Evolutionary conservation across 2,329 filamentous ascomycete genomes (phyloP).

Genomic region (Alternaria viburni): DNA sequence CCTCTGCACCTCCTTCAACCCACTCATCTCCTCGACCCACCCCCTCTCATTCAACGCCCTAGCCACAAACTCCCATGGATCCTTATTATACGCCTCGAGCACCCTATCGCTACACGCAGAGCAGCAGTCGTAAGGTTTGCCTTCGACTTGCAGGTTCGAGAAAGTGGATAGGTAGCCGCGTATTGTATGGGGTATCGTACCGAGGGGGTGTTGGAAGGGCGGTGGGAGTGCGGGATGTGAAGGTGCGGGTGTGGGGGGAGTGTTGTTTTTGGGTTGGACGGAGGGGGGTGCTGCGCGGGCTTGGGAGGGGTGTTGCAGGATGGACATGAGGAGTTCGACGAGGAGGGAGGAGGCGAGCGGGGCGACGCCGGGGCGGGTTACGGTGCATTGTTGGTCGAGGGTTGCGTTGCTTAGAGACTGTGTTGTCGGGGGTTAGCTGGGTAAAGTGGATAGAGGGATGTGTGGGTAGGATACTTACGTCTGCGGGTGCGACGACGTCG

Average conservation of each 20-base stretch:
- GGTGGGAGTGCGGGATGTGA: slow-evolving; percentile 39
- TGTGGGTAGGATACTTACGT: slow-evolving; percentile 61
- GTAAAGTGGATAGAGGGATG: too few species aligned
- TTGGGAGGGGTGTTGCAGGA: slow-evolving; percentile 71
- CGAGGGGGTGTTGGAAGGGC: slow-evolving; percentile 65
- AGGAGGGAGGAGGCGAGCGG: slow-evolving; percentile 89
- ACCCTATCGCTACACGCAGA: slow-evolving; percentile 79
- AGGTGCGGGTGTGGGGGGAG: slow-evolving; percentile 8
- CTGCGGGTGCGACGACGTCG: slow-evolving; percentile 91
- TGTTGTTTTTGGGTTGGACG: slow-evolving; percentile 7
- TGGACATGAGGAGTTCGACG: slow-evolving; percentile 85
- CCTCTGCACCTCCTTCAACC: slow-evolving; percentile 64
- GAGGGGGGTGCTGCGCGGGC: slow-evolving; percentile 33
- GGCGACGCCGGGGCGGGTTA: slow-evolving; percentile 90
- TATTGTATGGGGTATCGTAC: slow-evolving; percentile 79
- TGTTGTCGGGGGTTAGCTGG: background rate
- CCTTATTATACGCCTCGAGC: slow-evolving; percentile 68
- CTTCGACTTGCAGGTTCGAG: slow-evolving; percentile 74
- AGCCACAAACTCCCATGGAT: slow-evolving; percentile 80
- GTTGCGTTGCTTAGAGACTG: slow-evolving; percentile 94
- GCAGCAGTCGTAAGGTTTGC: slow-evolving; percentile 79
- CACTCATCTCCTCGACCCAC: slow-evolving; percentile 78
- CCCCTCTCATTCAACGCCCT: slow-evolving; percentile 75
- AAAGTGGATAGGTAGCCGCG: slow-evolving; percentile 78
- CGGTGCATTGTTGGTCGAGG: slow-evolving; percentile 96